These are phyloP conservation scores for Fusarium praegraminearum DNA, from an alignment of 2,329 filamentous ascomycete species.

Conservation along the genomic window DNA sequence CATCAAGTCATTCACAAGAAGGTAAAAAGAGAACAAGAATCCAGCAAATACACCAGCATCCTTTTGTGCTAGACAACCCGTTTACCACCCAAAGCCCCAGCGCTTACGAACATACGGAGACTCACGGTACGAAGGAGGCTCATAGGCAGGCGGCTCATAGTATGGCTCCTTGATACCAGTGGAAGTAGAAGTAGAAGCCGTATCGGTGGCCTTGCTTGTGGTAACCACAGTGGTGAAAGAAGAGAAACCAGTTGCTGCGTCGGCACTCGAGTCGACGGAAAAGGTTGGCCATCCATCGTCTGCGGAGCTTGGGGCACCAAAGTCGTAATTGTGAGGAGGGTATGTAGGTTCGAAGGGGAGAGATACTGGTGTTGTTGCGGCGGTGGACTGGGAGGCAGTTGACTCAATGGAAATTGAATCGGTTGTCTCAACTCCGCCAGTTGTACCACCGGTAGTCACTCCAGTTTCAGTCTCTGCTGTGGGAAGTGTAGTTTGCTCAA, in stretches of 20 bases:
- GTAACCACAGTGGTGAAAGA: slow-evolving; percentile 45
- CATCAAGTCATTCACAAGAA: slow-evolving; percentile 24
- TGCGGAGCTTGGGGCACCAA: slow-evolving; percentile 17
- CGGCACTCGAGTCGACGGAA: slow-evolving; percentile 25
- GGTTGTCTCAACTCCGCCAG: not conserved
- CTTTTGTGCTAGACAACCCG: not conserved
- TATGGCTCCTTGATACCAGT: slow-evolving; percentile 20
- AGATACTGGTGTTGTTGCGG: not conserved
- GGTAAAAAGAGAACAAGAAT: slow-evolving; percentile 4
- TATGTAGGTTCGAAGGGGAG: slow-evolving; percentile 5
- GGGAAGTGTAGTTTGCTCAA: not conserved
- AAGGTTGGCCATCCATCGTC: slow-evolving; percentile 21
- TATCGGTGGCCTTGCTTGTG: slow-evolving; percentile 34
- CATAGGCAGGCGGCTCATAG: slow-evolving; percentile 45
- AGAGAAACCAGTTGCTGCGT: slow-evolving; percentile 14
- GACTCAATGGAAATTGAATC: not conserved
- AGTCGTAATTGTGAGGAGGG: slow-evolving; percentile 33
- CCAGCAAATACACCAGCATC: not conserved
- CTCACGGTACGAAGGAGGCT: slow-evolving; percentile 37
- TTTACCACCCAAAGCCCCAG: slow-evolving; percentile 27
- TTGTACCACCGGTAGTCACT: not conserved
- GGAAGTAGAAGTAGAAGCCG: not conserved
- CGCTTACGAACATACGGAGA: slow-evolving; percentile 43
- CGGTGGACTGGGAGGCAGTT: not conserved
- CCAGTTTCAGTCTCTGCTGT: slow-evolving; percentile 1